Conservation (phyloP, 164 flowering plant species). For the Vitis rupestris region DNA sequence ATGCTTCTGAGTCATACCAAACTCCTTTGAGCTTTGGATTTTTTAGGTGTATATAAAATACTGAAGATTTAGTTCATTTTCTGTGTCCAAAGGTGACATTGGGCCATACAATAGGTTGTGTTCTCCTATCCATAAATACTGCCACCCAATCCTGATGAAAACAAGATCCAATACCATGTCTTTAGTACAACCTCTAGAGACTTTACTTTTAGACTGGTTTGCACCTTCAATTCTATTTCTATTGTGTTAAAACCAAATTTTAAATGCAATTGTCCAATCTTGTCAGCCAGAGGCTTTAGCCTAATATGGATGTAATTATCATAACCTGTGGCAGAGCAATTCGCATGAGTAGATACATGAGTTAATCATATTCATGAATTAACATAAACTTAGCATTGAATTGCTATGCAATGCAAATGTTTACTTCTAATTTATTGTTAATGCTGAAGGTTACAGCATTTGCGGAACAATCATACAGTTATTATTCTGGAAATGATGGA, state of each 20-base stretch:
- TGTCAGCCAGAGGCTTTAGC: background rate
- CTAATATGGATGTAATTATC: background rate
- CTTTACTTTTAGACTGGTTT: no score
- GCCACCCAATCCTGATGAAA: no score
- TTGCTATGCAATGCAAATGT: conserved; percentile 3
- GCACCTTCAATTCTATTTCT: background rate
- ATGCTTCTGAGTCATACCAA: background rate
- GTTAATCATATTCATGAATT: background rate
- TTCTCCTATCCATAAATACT: no score
- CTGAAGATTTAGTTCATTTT: background rate
- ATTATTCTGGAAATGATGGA: conserved; percentile 66
- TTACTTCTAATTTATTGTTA: conserved; percentile 5
- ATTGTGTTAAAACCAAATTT: background rate
- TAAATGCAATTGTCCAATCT: background rate
- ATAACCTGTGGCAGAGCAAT: background rate
- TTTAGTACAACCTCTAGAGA: no score
- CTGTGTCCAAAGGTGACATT: no score
- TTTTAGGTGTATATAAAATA: background rate
- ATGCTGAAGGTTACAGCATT: conserved; percentile 47
- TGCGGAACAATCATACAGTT: conserved; percentile 60
- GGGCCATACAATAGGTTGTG: no score
- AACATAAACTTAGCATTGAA: background rate
- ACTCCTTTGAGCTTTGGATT: background rate
- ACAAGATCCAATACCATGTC: no score
- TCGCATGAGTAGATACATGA: background rate